These are phyloP conservation scores for Sporothrix brasiliensis DNA, from an alignment of 2,329 filamentous ascomycete genomes.

Conservation along the genomic window DNA sequence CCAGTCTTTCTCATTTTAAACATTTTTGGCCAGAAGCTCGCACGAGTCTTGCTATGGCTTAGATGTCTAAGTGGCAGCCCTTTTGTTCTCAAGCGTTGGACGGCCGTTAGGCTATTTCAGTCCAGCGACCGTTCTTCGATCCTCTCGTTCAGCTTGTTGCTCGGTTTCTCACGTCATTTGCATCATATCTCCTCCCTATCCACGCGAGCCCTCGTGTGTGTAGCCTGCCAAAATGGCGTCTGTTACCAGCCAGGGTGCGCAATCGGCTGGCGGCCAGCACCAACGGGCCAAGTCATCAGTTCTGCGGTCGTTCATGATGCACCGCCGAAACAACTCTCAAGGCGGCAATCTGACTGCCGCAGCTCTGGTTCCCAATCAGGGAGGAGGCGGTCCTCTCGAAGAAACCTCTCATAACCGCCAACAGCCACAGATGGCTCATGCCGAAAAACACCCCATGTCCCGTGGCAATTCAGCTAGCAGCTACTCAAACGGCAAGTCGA, in stretches of 20 bases:
- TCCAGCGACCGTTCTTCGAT: background rate
- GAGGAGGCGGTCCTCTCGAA: constrained; percentile 44
- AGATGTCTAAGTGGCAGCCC: background rate
- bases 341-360: constrained; percentile 44
- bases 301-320: constrained; percentile 54
- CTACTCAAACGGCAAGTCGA: constrained; percentile 30
- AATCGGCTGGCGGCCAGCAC: constrained; percentile 37
- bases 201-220: background rate
- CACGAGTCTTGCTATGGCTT: background rate
- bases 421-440: constrained; percentile 37
- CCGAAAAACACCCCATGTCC: constrained; percentile 20
- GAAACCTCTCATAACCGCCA: constrained; percentile 62
- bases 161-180: background rate
- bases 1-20: background rate
- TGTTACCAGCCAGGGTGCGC: constrained; percentile 19
- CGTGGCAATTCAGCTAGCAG: background rate
- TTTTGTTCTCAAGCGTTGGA: constrained; percentile 7
- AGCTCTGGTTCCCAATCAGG: constrained; percentile 24
- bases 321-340: constrained; percentile 52
- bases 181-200: background rate
- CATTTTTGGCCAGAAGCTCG: background rate
- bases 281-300: constrained; percentile 55
- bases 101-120: background rate
- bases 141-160: background rate
- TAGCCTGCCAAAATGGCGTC: constrained; percentile 32